A percentile compares a stretch with the other conserved stretches of the same genome.
These are phyloP conservation scores for Botryotinia convoluta DNA, from an alignment of 2,329 filamentous ascomycete genomes.

Conservation along the genomic window DNA sequence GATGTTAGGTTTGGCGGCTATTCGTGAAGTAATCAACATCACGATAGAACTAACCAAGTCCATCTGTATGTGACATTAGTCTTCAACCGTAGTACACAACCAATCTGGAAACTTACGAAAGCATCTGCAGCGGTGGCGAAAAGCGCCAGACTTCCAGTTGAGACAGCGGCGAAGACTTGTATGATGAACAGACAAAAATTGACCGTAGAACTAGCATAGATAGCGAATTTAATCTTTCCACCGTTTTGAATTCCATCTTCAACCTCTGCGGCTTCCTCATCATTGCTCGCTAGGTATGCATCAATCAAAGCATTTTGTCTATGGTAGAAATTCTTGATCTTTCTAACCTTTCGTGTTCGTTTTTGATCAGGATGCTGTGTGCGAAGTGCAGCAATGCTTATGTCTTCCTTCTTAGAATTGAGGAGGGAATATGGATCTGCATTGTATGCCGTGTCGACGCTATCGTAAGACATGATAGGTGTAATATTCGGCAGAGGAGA, in stretches of 20 bases:
- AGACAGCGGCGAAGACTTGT: constrained; percentile 84
- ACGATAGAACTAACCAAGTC: constrained; percentile 84
- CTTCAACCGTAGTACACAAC: background rate
- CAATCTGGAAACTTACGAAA: constrained; percentile 43
- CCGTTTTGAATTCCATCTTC: constrained; percentile 44
- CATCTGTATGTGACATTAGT: constrained; percentile 8
- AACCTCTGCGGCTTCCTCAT: constrained; percentile 52
- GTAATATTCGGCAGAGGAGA: background rate
- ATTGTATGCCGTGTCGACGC: constrained; percentile 2
- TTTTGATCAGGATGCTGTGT: constrained; percentile 47
- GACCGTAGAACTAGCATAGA: constrained; percentile 69
- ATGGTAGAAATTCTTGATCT: constrained; percentile 48
- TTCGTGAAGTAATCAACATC: constrained; percentile 80
- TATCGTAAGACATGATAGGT: constrained; percentile 1
- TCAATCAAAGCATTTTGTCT: constrained; percentile 50
- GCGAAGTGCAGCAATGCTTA: constrained; percentile 46
- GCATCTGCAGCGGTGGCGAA: constrained; percentile 98
- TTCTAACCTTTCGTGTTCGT: constrained; percentile 34
- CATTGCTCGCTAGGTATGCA: constrained; percentile 53
- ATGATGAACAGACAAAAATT: constrained; percentile 77
- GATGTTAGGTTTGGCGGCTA: constrained; percentile 66
- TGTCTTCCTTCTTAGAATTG: constrained; percentile 36
- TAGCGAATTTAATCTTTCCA: constrained; percentile 40
- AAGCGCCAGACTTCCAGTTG: constrained; percentile 86
- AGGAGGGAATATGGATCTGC: constrained; percentile 41